These are phyloP conservation scores for Cladosporium sp. DNA, from an alignment of 2,329 filamentous ascomycete genomes.

Conservation along the genomic window DNA sequence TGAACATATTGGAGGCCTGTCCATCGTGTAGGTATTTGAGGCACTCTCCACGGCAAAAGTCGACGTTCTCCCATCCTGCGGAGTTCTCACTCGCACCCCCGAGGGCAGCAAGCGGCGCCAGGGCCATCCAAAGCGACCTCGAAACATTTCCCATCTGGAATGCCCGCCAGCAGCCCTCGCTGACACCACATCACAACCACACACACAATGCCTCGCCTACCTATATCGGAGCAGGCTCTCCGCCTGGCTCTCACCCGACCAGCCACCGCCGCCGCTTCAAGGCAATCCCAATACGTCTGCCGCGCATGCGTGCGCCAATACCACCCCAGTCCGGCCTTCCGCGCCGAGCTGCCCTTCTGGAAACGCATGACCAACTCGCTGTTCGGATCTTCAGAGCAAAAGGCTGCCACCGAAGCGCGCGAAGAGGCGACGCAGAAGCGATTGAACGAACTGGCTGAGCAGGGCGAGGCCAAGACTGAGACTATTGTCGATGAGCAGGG, in stretches of 20 bases:
- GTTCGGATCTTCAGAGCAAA: conserved; percentile 26
- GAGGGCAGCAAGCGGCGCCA: background rate
- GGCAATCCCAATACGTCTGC: conserved; percentile 24
- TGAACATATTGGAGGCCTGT: too few relatives aligned
- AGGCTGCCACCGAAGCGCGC: conserved; percentile 14
- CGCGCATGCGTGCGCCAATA: conserved; percentile 27
- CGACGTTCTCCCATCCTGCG: background rate
- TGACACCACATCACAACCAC: background rate
- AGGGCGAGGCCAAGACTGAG: conserved; percentile 11
- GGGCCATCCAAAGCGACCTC: background rate
- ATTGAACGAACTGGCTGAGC: conserved; percentile 9
- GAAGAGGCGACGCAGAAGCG: conserved; percentile 18
- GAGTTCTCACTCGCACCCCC: background rate
- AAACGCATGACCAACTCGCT: conserved; percentile 21
- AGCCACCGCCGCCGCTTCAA: conserved; percentile 8
- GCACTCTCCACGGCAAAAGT: too few relatives aligned
- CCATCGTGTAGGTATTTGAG: too few relatives aligned
- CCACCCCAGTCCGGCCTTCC: conserved; percentile 18
- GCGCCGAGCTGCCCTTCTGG: conserved; percentile 23
- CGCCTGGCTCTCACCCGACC: conserved; percentile 18
- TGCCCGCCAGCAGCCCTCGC: background rate
- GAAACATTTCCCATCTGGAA: background rate
- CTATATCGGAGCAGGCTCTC: conserved; percentile 23
- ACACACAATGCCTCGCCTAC: conserved; percentile 7
- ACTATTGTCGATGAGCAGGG: conserved; percentile 15